Base-by-base conservation (phyloP, 805 yeast genomes). In the Wickerhamia fluorescens region DNA sequence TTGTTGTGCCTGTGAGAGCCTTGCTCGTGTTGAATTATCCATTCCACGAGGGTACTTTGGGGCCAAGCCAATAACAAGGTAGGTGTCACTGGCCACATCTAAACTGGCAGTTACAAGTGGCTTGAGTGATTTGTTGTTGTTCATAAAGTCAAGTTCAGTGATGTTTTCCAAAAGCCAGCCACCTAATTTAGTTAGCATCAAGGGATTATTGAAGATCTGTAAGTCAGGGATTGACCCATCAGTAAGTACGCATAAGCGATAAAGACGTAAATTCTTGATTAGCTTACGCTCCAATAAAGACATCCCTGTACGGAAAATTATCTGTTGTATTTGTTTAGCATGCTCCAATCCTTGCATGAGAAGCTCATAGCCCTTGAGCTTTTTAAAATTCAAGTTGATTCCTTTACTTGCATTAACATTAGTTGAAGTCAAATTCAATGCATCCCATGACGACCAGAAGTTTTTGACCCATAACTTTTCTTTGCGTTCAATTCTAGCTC, bases 101-200 rank as follows among this genome's bases (percentile, higher is more conserved):
- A 85, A 66, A 23, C 92, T 71, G 0, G 96, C 96, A 18, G 92
- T 68, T 2, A 89, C 92, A 42, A 89, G 58, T 2, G 98, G 97
- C 30, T 82, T 58, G 23, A 82, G 57, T 3, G 58, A 47, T 25
- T 49, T 53, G 17, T 38, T 47, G 30, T 59, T 48, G 31, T 53
- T 42, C 31, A 38, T 32, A 27, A 63, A 53, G 37, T 82, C 88
- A 11, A 80, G 58, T 48, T 87, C 96, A 4, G 94, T 80, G 42
- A 89, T 80, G 35, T 86, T 79, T 49, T 94, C 97, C 25, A 86
- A 60, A 4, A 92, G 65, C 98, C 98, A 94, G 34, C 76, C 72
- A 0, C 96, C 97, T 15, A 92, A 61, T 41, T 94, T 73, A 22
- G 85, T 62, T 25, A 94, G 56, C 25, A 94, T 84, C 34, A 92